These are phyloP conservation scores for Citrus australasica DNA, from an alignment of 345 rosid genomes.

Conservation along the genomic window DNA sequence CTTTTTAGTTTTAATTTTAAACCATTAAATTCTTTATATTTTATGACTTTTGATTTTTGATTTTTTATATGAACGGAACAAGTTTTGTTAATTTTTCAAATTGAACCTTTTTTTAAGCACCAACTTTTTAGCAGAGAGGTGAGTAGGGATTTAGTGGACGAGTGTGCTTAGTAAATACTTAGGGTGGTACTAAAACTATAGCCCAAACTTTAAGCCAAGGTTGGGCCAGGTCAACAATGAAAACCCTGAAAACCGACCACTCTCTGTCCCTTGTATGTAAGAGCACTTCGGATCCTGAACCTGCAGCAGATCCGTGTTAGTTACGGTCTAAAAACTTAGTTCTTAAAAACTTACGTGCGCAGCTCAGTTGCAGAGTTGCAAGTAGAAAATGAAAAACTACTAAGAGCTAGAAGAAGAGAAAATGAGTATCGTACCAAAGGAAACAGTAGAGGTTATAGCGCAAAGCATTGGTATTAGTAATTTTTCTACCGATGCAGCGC, in stretches of 20 bases:
- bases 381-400: background rate
- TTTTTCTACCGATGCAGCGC: constrained; percentile 68
- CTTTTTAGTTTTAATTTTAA: too few relatives aligned
- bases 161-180: background rate
- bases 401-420: constrained; percentile 3
- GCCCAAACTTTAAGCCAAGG: too few relatives aligned
- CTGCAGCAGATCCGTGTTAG: background rate
- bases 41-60: too few relatives aligned
- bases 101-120: too few relatives aligned
- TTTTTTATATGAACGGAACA: too few relatives aligned
- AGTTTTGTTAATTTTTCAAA: too few relatives aligned
- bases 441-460: constrained; percentile 82
- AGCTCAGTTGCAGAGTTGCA: background rate
- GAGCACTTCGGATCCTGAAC: background rate
- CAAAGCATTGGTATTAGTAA: constrained; percentile 79
- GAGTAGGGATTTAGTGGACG: background rate
- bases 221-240: too few relatives aligned
- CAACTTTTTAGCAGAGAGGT: too few relatives aligned
- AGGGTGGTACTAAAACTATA: accelerated
- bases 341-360: too few relatives aligned
- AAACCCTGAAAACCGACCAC: background rate
- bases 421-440: constrained; percentile 89
- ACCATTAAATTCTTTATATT: too few relatives aligned
- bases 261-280: background rate
- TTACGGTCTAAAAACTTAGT: background rate